Conservation (phyloP, 768 basidiomycete species). For the Lactifluus rugatus region DNA sequence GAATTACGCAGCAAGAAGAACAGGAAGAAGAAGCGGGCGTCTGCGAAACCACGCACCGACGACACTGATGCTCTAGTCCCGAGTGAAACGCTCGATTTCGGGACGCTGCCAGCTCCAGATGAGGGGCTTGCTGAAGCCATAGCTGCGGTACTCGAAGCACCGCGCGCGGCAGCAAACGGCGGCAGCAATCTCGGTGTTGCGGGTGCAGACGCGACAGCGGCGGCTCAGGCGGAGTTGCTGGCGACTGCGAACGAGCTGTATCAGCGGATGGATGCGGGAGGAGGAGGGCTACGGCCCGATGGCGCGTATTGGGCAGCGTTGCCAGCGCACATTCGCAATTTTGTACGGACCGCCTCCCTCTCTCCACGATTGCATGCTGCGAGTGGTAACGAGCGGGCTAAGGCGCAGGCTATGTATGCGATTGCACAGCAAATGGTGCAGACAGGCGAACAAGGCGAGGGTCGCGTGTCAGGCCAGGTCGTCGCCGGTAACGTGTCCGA, state of each 20-base stretch:
- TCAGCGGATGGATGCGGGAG: slow-evolving; percentile 23
- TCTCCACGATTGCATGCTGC: slow-evolving; percentile 23
- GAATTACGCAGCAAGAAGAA: slow-evolving; percentile 6
- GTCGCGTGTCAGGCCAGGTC: slow-evolving; percentile 21
- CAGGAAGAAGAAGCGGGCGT: slow-evolving; percentile 15
- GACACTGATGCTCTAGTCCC: slow-evolving; percentile 10
- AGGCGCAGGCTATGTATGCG: slow-evolving; percentile 57
- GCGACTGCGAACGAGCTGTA: slow-evolving; percentile 43
- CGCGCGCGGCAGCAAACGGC: slow-evolving; percentile 4
- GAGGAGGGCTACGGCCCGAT: slow-evolving; percentile 31
- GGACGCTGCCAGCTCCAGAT: slow-evolving; percentile 13
- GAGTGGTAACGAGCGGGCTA: slow-evolving; percentile 29
- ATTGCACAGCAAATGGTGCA: slow-evolving; percentile 60
- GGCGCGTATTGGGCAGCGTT: slow-evolving; percentile 65
- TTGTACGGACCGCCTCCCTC: slow-evolving; percentile 40
- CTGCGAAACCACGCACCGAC: slow-evolving; percentile 6
- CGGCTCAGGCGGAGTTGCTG: slow-evolving; percentile 33
- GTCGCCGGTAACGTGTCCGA: slow-evolving; percentile 21
- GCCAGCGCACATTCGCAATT: slow-evolving; percentile 57
- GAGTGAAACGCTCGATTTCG: slow-evolving; percentile 15
- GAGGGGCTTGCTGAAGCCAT: slow-evolving; percentile 20
- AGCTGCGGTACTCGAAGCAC: slow-evolving; percentile 17
- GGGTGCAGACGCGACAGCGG: slow-evolving; percentile 14
- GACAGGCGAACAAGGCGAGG: slow-evolving; percentile 28
- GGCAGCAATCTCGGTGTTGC: slow-evolving; percentile 1